A percentile compares a stretch with the other conserved stretches of the same genome.
phyloP scores from a whole-genome alignment of 2,329 filamentous ascomycete genomes.

The Colletotrichum coccodes region DNA sequence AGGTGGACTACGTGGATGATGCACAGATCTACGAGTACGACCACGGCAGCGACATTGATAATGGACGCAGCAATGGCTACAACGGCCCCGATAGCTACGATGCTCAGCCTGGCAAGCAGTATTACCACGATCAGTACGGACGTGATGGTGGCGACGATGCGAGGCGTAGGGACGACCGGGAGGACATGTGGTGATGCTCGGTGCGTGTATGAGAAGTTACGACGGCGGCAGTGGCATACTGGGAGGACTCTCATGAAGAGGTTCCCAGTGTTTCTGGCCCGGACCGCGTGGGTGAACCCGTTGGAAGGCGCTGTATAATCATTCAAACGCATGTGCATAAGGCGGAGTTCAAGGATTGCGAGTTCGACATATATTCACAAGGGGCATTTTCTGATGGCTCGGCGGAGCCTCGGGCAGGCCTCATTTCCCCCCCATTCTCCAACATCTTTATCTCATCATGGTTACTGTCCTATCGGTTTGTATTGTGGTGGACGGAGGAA shows the following conservation, averaged over 20 bases:
- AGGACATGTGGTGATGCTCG: constrained; percentile 55
- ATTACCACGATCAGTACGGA: constrained; percentile 49
- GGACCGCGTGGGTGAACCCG: background rate
- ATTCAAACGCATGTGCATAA: constrained; percentile 28
- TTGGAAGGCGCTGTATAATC: constrained; percentile 23
- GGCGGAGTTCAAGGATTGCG: constrained; percentile 28
- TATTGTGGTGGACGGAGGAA: constrained; percentile 12
- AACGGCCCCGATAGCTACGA: constrained; percentile 50
- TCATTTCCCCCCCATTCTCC: background rate
- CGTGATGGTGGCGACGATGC: constrained; percentile 43
- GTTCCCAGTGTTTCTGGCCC: background rate
- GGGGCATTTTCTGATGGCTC: background rate
- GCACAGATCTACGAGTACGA: constrained; percentile 65
- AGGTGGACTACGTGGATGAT: constrained; percentile 62
- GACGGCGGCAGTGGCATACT: background rate
- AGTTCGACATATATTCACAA: constrained; percentile 27
- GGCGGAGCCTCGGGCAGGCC: background rate
- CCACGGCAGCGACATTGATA: constrained; percentile 51
- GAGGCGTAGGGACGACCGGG: constrained; percentile 45
- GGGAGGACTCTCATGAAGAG: constrained; percentile 8
- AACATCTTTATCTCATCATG: constrained; percentile 1
- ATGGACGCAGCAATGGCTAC: constrained; percentile 47
- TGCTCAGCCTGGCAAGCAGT: constrained; percentile 49
- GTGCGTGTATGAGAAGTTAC: background rate
- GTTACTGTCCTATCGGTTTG: constrained; percentile 8